Evolutionary conservation across 2,329 filamentous ascomycete genomes (phyloP).

Genomic region (Neopestalotiopsis rosae): DNA sequence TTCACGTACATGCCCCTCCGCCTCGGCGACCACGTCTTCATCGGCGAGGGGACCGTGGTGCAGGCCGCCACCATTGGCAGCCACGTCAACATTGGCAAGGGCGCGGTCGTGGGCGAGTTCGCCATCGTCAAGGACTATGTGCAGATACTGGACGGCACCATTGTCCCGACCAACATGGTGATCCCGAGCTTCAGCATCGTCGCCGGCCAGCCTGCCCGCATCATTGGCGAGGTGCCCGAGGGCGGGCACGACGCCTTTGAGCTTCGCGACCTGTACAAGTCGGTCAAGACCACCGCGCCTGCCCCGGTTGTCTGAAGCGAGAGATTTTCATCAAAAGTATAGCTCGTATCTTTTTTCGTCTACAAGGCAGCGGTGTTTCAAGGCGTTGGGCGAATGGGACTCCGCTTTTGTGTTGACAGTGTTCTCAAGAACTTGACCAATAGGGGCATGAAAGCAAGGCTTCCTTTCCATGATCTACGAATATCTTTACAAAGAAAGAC

Average conservation of each 20-base stretch:
- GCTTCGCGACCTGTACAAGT: slow-evolving; percentile 68
- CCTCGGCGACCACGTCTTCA: slow-evolving; percentile 92
- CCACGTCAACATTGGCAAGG: slow-evolving; percentile 83
- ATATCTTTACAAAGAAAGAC: too few species aligned
- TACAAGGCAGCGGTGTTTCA: too few species aligned
- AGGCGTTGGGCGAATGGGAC: too few species aligned
- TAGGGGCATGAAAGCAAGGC: too few species aligned
- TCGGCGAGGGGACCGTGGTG: slow-evolving; percentile 76
- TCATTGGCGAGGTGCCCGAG: slow-evolving; percentile 81
- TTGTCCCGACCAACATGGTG: slow-evolving; percentile 87
- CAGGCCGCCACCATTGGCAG: slow-evolving; percentile 84
- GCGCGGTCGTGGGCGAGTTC: slow-evolving; percentile 82
- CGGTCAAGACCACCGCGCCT: slow-evolving; percentile 57
- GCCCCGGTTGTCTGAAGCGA: neutral
- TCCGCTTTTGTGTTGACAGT: too few species aligned
- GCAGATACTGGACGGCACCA: slow-evolving; percentile 81
- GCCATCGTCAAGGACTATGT: slow-evolving; percentile 94
- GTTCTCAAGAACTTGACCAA: too few species aligned
- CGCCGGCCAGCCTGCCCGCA: slow-evolving; percentile 79
- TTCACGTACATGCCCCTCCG: slow-evolving; percentile 89
- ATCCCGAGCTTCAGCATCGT: slow-evolving; percentile 92
- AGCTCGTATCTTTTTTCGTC: too few species aligned
- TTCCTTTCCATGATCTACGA: too few species aligned
- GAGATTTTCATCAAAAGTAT: too few species aligned
- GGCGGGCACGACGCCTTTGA: slow-evolving; percentile 70